Evolutionary conservation across 2,329 filamentous ascomycete genomes (phyloP).

Genomic region (Bipolaris bicolor): DNA sequence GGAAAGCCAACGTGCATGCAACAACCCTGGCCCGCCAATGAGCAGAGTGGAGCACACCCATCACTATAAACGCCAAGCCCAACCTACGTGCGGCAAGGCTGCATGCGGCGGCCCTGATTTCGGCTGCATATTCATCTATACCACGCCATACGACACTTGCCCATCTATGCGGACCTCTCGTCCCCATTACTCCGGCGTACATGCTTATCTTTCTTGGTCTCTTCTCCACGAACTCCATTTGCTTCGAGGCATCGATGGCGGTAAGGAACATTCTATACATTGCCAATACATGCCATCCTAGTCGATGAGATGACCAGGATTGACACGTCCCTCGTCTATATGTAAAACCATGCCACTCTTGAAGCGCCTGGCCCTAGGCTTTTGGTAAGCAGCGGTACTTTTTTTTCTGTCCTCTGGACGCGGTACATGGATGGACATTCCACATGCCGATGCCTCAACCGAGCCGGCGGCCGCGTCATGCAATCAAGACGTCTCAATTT

Average conservation of each 20-base stretch:
- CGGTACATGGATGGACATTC: not conserved
- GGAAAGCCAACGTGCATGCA: not conserved
- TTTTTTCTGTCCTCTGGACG: not conserved
- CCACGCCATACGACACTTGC: not conserved
- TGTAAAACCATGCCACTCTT: not conserved
- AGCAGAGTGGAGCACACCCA: not conserved
- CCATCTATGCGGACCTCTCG: too few relatives aligned
- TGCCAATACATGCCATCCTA: not conserved
- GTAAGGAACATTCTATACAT: not conserved
- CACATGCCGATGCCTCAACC: not conserved
- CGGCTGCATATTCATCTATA: not conserved
- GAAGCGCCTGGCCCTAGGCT: not conserved
- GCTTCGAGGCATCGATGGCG: not conserved
- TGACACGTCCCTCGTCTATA: not conserved
- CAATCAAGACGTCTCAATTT: not conserved
- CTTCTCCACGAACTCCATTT: not conserved
- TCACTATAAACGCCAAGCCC: not conserved
- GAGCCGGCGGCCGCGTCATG: not conserved
- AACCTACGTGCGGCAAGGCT: not conserved
- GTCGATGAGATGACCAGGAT: not conserved
- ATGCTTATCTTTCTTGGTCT: not conserved
- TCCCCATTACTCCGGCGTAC: not conserved
- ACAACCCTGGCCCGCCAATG: not conserved
- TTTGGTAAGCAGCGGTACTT: constrained; percentile 1
- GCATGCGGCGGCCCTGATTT: not conserved